These are phyloP conservation scores for Bimuria novae-zelandiae DNA, from an alignment of 2,329 filamentous ascomycete genomes.

Conservation along the genomic window DNA sequence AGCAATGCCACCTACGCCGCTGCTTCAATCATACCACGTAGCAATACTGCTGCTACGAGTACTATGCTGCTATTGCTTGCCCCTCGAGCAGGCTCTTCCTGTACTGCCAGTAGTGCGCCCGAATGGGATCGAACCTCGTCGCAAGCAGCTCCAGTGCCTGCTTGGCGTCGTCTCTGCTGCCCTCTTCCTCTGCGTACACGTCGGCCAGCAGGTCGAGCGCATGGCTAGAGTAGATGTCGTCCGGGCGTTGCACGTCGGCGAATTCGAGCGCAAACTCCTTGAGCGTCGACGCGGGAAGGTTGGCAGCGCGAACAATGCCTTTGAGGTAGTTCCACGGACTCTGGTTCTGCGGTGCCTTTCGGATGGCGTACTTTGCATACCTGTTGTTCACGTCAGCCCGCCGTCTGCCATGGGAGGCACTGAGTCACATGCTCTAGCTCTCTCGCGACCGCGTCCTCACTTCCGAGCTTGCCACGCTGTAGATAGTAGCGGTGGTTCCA, in stretches of 20 bases:
- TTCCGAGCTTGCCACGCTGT: slow-evolving; percentile 47
- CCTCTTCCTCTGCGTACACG: slow-evolving; percentile 59
- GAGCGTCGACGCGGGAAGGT: slow-evolving; percentile 53
- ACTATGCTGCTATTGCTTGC: too few relatives aligned
- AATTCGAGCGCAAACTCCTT: slow-evolving; percentile 61
- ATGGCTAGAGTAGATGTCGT: slow-evolving; percentile 62
- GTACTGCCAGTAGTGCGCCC: slow-evolving; percentile 92
- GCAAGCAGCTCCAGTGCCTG: slow-evolving; percentile 74
- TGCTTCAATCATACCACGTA: neutral
- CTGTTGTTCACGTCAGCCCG: slow-evolving; percentile 33
- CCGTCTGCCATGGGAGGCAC: neutral
- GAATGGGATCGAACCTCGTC: slow-evolving; percentile 87
- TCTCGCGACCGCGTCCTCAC: slow-evolving; percentile 65
- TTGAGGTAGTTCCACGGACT: slow-evolving; percentile 91
- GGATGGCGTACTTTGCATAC: slow-evolving; percentile 70
- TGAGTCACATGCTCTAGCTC: slow-evolving; percentile 67
- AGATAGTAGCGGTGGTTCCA: slow-evolving; percentile 98
- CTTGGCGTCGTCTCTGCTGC: slow-evolving; percentile 65
- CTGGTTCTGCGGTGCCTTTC: slow-evolving; percentile 86
- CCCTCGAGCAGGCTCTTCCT: slow-evolving; percentile 54
- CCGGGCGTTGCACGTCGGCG: slow-evolving; percentile 54
- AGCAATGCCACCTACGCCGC: neutral
- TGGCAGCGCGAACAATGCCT: slow-evolving; percentile 73
- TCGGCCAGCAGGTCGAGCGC: slow-evolving; percentile 75
- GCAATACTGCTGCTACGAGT: too few relatives aligned